A percentile compares a stretch with the other conserved stretches of the same genome.
These are phyloP conservation scores for Pseudopithomyces maydicus DNA, from an alignment of 2,329 filamentous ascomycete genomes.

Conservation along the genomic window DNA sequence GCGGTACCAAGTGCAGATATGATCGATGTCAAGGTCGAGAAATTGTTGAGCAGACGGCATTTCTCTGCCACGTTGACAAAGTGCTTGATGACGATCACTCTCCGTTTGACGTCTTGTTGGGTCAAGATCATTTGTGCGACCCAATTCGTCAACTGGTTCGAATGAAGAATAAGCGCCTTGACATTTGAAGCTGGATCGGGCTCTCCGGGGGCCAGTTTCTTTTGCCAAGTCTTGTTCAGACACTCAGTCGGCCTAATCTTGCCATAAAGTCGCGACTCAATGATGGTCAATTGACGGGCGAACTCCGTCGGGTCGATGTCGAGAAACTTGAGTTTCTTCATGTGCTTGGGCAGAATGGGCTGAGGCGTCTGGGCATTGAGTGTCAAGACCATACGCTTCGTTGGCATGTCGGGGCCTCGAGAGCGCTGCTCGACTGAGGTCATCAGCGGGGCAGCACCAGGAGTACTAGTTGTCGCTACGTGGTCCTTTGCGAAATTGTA, in stretches of 20 bases:
- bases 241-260: conserved; percentile 97
- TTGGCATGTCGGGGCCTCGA: conserved; percentile 83
- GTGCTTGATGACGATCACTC: conserved; percentile 97
- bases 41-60: conserved; percentile 93
- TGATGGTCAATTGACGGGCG: conserved; percentile 95
- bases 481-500: conserved; percentile 90
- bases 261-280: conserved; percentile 90
- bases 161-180: conserved; percentile 94
- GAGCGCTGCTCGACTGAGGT: conserved; percentile 86
- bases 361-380: conserved; percentile 80
- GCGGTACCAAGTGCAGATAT: conserved; percentile 95
- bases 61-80: conserved; percentile 98
- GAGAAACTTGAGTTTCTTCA: conserved; percentile 98
- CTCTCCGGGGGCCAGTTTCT: conserved; percentile 82
- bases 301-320: conserved; percentile 97
- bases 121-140: conserved; percentile 98
- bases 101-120: conserved; percentile 91
- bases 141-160: conserved; percentile 99
- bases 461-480: conserved; percentile 91
- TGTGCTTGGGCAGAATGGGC: conserved; percentile 96
- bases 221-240: conserved; percentile 98
- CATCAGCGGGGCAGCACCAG: conserved; percentile 83
- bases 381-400: conserved; percentile 85
- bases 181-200: conserved; percentile 90
- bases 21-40: conserved; percentile 95